Percentiles rank a stretch among this genome's conserved stretches.
phyloP scores from a whole-genome alignment of 306 rosid species.

The Pyrus pyrifolia region DNA sequence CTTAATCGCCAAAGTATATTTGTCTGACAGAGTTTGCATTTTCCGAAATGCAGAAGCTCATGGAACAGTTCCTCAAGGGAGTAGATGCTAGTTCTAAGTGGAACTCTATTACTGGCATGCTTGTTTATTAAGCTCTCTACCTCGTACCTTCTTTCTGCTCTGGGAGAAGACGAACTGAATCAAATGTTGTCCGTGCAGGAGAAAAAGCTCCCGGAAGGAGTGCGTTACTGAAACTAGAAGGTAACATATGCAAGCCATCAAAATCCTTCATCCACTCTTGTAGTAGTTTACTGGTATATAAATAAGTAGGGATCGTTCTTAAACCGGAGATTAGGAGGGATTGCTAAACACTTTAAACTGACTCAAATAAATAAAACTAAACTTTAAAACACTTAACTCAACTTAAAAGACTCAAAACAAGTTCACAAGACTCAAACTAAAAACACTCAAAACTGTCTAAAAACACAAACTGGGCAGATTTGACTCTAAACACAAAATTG shows the following conservation, averaged over 20 bases:
- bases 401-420: too few species aligned
- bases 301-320: too few species aligned
- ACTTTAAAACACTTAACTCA: too few species aligned
- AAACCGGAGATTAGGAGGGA: too few species aligned
- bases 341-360: too few species aligned
- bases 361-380: too few species aligned
- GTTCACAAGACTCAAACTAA: too few species aligned
- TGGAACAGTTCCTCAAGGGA: slow-evolving; percentile 63
- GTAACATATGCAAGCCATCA: slow-evolving; percentile 19
- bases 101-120: slow-evolving; percentile 86
- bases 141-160: not conserved
- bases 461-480: too few species aligned
- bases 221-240: slow-evolving; percentile 78
- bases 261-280: not conserved
- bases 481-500: too few species aligned
- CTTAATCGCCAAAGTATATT: slow-evolving; percentile 5
- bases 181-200: slow-evolving; percentile 34
- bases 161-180: slow-evolving; percentile 3
- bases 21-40: not conserved
- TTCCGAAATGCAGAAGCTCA: slow-evolving; percentile 58
- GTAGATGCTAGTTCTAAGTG: slow-evolving; percentile 43
- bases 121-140: slow-evolving; percentile 53
- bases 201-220: slow-evolving; percentile 74
- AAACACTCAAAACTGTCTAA: too few species aligned
- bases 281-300: not conserved